phyloP scores from a whole-genome alignment of 169 alveolate genomes.

The Plasmodium sp. region DNA sequence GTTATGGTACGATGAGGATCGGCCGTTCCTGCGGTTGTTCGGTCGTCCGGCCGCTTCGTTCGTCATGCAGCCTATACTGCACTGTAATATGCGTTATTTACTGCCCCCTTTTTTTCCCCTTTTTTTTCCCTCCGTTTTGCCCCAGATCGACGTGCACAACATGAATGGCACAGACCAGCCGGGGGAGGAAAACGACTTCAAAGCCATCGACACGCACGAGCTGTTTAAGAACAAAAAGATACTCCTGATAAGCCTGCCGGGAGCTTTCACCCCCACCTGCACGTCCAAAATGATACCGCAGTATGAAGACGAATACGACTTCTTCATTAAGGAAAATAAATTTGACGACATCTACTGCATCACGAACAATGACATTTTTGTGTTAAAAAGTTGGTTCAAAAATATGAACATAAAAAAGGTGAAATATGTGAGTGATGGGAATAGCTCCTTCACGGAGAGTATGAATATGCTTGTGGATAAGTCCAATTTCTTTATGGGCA shows the following conservation, averaged over 20 bases:
- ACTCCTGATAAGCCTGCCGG: conserved; percentile 78
- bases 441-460: conserved; percentile 76
- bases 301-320: conserved; percentile 77
- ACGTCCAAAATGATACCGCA: conserved; percentile 78
- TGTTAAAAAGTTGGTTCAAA: conserved; percentile 79
- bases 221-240: conserved; percentile 76
- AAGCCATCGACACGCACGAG: conserved; percentile 43
- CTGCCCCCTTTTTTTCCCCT: neutral
- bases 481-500: conserved; percentile 81
- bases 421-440: conserved; percentile 80
- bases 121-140: too few relatives aligned
- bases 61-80: neutral
- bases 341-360: conserved; percentile 82
- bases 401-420: conserved; percentile 70
- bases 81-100: neutral
- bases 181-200: conserved; percentile 16
- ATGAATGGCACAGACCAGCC: neutral
- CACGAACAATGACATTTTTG: conserved; percentile 81
- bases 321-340: conserved; percentile 59
- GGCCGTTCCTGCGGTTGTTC: neutral
- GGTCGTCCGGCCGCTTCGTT: neutral
- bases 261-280: conserved; percentile 86
- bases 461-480: conserved; percentile 82
- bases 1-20: conserved; percentile 45
- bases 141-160: conserved; percentile 36